Conservation (phyloP, 352 stramenopile species). For the Lagenidium giganteum region DNA sequence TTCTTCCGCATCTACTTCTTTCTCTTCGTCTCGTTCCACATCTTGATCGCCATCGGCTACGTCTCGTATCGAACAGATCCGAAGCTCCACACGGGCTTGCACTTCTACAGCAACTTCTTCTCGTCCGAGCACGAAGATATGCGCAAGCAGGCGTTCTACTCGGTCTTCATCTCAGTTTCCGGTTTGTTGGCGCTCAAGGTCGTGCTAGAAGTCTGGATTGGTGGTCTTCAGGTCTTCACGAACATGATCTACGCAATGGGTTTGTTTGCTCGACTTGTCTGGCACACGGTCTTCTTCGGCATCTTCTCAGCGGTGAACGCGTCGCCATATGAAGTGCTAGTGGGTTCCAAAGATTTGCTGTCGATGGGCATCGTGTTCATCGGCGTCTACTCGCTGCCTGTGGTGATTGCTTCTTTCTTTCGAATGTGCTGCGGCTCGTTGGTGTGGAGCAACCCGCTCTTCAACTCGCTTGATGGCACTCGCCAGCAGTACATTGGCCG, state of each 20-base stretch:
- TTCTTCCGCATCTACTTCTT: slow-evolving; percentile 89
- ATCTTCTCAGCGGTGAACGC: slow-evolving; percentile 67
- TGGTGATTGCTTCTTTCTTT: slow-evolving; percentile 52
- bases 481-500: slow-evolving; percentile 78
- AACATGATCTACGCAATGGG: slow-evolving; percentile 44
- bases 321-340: slow-evolving; percentile 55
- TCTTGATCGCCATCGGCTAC: slow-evolving; percentile 76
- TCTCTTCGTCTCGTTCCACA: slow-evolving; percentile 75
- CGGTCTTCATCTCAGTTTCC: slow-evolving; percentile 62
- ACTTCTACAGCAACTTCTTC: slow-evolving; percentile 77
- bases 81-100: slow-evolving; percentile 36
- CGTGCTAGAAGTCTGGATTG: slow-evolving; percentile 80
- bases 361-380: slow-evolving; percentile 47
- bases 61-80: slow-evolving; percentile 71
- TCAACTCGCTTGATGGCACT: slow-evolving; percentile 66
- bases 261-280: slow-evolving; percentile 69
- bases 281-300: slow-evolving; percentile 78
- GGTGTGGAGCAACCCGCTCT: slow-evolving; percentile 47
- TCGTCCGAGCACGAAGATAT: slow-evolving; percentile 56
- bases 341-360: slow-evolving; percentile 59
- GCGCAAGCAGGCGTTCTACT: slow-evolving; percentile 72
- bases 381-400: slow-evolving; percentile 49
- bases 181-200: slow-evolving; percentile 61
- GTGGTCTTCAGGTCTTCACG: slow-evolving; percentile 67
- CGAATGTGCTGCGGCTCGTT: slow-evolving; percentile 59